Base-by-base conservation (phyloP, 1,284 basidiomycete species). In the Pholiota adiposa region DNA sequence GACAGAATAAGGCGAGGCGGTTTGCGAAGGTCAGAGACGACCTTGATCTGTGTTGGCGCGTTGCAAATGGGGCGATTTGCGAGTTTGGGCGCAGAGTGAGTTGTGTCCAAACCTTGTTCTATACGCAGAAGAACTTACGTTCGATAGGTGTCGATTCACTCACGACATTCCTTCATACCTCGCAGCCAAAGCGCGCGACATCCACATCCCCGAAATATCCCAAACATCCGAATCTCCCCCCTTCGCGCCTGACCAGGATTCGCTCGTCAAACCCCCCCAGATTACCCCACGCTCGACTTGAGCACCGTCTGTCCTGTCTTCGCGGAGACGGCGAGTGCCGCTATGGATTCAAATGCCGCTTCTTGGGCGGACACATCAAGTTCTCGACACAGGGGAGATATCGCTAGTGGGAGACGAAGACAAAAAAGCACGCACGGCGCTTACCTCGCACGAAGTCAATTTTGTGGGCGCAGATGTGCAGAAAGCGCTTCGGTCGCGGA, bases 311-410 rank as follows among this genome's bases (percentile, higher is more conserved):
- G 95, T 68, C 93, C 94, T 1, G 81, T 89, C 3, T 95, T 87
- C 67, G 77, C 81, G 27, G 86, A 88, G 63, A 81, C 83, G 4
- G 96, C 0, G 84, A 89, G 69, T 98, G 96, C 76, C 87, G 77
- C 77, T 81, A 61, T 18, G 97, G 94, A 4, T 90, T 93, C 77
- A 93, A 94, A 73, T 99, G 97, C 72, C 88, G 97, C 1, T 97
- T 93, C 76, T 83, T 97, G 3, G 90, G 91, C 11, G 88, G 85
- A 0, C 97, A 98, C 69, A 71, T 86, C 5, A 52, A 46, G 16
- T 36, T 63, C 16, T 56, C 62, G 81, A 80, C 19, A 64, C 73
- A 19, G 81, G 81, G 0, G 67, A 73, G 3, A 60, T 85, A n/a
- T 70, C 72, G 31, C 67, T 86, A 0, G 62, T 82, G 0, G 77